Conservation (phyloP, 208 protist species). For the Acanthamoeba royreba region DNA sequence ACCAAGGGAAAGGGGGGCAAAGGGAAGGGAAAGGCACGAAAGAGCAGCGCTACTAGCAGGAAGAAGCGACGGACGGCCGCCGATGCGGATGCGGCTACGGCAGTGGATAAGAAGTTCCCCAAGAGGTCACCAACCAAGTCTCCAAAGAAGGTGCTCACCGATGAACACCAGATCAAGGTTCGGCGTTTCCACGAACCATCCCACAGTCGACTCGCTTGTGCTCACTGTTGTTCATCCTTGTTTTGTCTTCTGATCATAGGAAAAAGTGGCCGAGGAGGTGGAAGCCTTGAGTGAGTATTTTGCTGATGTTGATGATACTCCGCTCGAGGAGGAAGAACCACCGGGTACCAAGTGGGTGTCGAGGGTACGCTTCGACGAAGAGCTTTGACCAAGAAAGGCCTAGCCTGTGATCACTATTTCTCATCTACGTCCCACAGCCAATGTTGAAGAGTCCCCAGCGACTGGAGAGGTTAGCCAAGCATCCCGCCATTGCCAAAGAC, state of each 20-base stretch:
- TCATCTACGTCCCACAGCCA: too few relatives aligned
- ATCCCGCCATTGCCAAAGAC: constrained; percentile 13
- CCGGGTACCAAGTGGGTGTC: constrained; percentile 12
- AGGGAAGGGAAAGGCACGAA: neutral
- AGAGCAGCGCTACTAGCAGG: neutral
- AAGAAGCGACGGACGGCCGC: too few relatives aligned
- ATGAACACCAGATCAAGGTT: neutral
- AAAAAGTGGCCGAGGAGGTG: neutral
- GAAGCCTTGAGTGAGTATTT: neutral
- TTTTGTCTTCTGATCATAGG: neutral
- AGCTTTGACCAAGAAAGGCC: neutral
- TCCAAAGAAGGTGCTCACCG: neutral
- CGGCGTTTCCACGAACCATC: too few relatives aligned
- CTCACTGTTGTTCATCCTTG: neutral
- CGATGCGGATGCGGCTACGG: too few relatives aligned
- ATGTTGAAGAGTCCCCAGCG: constrained; percentile 3
- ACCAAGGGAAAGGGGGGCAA: too few relatives aligned
- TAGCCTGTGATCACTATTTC: too few relatives aligned
- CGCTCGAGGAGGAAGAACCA: constrained; percentile 4
- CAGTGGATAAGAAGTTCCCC: too few relatives aligned
- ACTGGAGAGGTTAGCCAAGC: neutral
- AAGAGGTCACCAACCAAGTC: neutral
- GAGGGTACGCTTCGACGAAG: neutral
- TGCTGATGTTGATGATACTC: constrained; percentile 14
- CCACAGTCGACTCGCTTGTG: too few relatives aligned